Evolutionary conservation across 179 eudicot species (phyloP).

Genomic region (Vitellaria paradoxa): DNA sequence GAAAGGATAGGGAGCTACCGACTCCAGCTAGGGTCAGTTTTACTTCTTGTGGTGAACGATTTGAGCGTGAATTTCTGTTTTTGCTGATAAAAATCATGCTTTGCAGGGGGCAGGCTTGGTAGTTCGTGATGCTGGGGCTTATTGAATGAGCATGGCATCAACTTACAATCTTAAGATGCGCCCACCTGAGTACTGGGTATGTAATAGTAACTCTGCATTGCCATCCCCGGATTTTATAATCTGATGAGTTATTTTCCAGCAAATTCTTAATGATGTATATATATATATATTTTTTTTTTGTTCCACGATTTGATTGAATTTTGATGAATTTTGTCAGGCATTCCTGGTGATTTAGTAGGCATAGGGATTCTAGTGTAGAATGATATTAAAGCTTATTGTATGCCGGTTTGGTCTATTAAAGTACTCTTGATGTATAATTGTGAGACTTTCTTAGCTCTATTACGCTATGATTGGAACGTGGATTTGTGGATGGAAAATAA

Average conservation of each 20-base stretch:
- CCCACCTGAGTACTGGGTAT: conserved; percentile 98
- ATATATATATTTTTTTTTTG: background rate
- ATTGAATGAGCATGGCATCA: conserved; percentile 99
- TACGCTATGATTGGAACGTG: no score
- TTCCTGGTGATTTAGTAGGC: background rate
- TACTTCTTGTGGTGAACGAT: background rate
- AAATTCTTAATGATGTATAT: background rate
- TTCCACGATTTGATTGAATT: background rate
- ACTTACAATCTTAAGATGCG: conserved; percentile 99
- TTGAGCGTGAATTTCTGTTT: background rate
- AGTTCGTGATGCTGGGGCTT: conserved; percentile 98
- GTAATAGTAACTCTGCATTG: background rate
- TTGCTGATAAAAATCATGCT: background rate
- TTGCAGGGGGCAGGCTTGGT: conserved; percentile 79
- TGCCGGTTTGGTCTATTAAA: no score
- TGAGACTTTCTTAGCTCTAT: no score
- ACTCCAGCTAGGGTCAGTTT: conserved; percentile 62
- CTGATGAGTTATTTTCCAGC: background rate
- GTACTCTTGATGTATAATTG: no score
- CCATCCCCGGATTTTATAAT: background rate
- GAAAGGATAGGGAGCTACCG: conserved; percentile 84
- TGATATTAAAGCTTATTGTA: no score
- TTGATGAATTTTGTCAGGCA: background rate
- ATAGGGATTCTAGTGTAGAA: background rate
- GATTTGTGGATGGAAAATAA: no score